Evolutionary conservation across 768 basidiomycete genomes (phyloP).

Genomic region (Tephrocybe sp.): DNA sequence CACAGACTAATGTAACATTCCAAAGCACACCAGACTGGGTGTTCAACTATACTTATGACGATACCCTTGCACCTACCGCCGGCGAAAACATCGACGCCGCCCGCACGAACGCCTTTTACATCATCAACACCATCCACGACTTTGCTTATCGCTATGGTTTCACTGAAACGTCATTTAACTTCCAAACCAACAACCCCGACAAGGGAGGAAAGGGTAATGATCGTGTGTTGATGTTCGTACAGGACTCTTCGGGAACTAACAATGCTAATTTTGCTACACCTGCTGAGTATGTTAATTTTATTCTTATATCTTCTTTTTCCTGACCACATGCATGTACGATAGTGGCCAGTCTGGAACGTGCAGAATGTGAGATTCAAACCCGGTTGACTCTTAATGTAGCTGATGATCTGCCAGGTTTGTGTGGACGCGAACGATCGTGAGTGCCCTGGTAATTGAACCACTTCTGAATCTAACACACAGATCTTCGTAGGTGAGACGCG

Average conservation of each 20-base stretch:
- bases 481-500: slow-evolving; percentile 36
- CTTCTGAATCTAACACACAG: no score
- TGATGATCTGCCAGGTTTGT: slow-evolving; percentile 31
- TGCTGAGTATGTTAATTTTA: slow-evolving; percentile 31
- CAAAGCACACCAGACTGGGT: neutral
- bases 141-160: slow-evolving; percentile 46
- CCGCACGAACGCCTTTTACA: slow-evolving; percentile 54
- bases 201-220: slow-evolving; percentile 50
- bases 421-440: slow-evolving; percentile 23
- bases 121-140: slow-evolving; percentile 60
- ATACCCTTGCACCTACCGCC: slow-evolving; percentile 16
- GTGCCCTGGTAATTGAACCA: neutral
- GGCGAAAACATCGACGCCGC: slow-evolving; percentile 48
- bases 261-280: slow-evolving; percentile 42
- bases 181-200: slow-evolving; percentile 54
- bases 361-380: slow-evolving; percentile 14
- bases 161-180: slow-evolving; percentile 56
- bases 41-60: slow-evolving; percentile 37
- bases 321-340: neutral
- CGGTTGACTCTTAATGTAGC: neutral
- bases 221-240: slow-evolving; percentile 47
- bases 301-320: neutral
- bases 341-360: slow-evolving; percentile 34
- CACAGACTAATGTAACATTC: neutral
- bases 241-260: slow-evolving; percentile 41